phyloP scores from a whole-genome alignment of 306 rosid genomes.

The barrel medic (Medicago truncatula) region MtrunA17r5.0-ANR NC_053043.1:51506501-51507000 shows the following conservation, averaged over 20 bases:
- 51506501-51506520: constrained; percentile 9
- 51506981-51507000: constrained; percentile 15
- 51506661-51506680: constrained; percentile 7
- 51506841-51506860: too few relatives aligned
- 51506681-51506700: constrained; percentile 29
- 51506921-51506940: too few relatives aligned
- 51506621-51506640: constrained; percentile 29
- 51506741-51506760: constrained; percentile 14
- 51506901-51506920: constrained; percentile 30
- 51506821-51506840: too few relatives aligned
- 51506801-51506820: too few relatives aligned
- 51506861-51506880: constrained; percentile 34
- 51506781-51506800: too few relatives aligned
- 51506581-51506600: constrained; percentile 25
- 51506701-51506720: constrained; percentile 21
- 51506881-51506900: constrained; percentile 9
- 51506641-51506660: constrained; percentile 7
- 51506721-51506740: constrained; percentile 9
- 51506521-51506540: constrained; percentile 39
- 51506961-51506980: constrained; percentile 41
- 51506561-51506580: constrained; percentile 38
- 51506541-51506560: constrained; percentile 38
- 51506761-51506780: too few relatives aligned
- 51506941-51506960: too few relatives aligned
- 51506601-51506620: constrained; percentile 31